phyloP scores from a whole-genome alignment of 345 rosid genomes.

The Dipteronia dyeriana region DNA sequence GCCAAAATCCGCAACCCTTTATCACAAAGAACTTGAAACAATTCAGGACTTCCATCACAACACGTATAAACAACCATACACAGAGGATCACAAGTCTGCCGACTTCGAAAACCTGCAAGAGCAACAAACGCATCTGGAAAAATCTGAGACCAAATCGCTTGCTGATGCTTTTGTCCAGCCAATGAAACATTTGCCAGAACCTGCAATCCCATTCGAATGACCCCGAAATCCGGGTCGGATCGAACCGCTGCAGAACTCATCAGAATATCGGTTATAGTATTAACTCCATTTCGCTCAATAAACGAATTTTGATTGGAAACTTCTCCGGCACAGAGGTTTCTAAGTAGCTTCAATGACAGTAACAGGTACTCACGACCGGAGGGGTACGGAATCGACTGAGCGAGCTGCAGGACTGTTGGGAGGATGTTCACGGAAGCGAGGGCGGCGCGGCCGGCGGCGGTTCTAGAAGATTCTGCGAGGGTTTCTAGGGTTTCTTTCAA shows the following conservation, averaged over 20 bases:
- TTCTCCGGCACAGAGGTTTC: constrained; percentile 84
- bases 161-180: constrained; percentile 67
- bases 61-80: constrained; percentile 70
- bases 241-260: constrained; percentile 27
- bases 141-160: constrained; percentile 49
- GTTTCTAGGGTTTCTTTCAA: constrained; percentile 47
- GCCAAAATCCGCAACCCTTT: constrained; percentile 46
- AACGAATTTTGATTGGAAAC: constrained; percentile 54
- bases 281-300: constrained; percentile 47
- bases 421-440: constrained; percentile 61
- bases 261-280: constrained; percentile 32
- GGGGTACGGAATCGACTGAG: constrained; percentile 32
- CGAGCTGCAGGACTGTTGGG: constrained; percentile 44
- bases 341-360: constrained; percentile 56
- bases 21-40: constrained; percentile 45
- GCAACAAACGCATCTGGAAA: constrained; percentile 51
- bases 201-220: constrained; percentile 57
- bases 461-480: constrained; percentile 49
- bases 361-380: constrained; percentile 33
- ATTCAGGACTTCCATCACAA: constrained; percentile 50
- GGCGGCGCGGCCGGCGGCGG: constrained; percentile 48
- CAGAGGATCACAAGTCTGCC: constrained; percentile 67
- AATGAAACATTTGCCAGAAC: constrained; percentile 65
- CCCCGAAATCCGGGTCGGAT: constrained; percentile 38
- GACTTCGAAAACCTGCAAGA: constrained; percentile 46